A percentile compares a stretch with the other conserved stretches of the same genome.
phyloP scores from a whole-genome alignment of 345 rosid species.

The Syzygium jambos region DNA sequence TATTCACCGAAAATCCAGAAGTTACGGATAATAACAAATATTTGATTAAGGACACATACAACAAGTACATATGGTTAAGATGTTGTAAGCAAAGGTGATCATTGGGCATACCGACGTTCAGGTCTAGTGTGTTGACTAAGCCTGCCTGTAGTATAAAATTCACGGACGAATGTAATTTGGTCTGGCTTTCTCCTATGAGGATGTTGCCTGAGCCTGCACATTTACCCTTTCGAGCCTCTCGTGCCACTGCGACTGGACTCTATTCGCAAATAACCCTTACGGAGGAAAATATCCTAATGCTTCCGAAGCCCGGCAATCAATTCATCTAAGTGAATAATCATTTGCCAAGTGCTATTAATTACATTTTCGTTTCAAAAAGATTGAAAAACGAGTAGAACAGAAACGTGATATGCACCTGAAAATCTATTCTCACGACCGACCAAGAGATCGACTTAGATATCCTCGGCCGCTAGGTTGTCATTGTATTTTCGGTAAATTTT shows the following conservation, averaged over 20 bases:
- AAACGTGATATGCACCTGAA: neutral
- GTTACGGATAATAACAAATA: neutral
- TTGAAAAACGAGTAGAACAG: neutral
- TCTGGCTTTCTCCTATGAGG: neutral
- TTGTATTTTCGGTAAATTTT: neutral
- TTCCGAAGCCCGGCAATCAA: neutral
- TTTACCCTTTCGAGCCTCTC: neutral
- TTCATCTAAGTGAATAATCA: neutral
- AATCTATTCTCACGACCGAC: accelerated
- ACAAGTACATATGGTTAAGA: too few relatives aligned
- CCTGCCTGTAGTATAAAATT: neutral
- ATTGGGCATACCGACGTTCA: neutral
- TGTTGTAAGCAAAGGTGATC: too few relatives aligned
- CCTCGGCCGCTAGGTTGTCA: neutral
- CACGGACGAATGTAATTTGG: neutral
- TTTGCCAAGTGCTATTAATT: neutral
- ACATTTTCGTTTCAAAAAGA: neutral
- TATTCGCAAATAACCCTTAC: too few relatives aligned
- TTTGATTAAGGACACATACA: neutral
- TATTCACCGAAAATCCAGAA: neutral
- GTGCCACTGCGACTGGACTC: neutral
- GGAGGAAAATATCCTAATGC: neutral
- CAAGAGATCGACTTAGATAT: neutral
- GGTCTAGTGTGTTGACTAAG: neutral
- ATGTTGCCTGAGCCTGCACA: neutral